phyloP scores from a whole-genome alignment of 2,329 filamentous ascomycete species.

The Esteya vermicola region DNA sequence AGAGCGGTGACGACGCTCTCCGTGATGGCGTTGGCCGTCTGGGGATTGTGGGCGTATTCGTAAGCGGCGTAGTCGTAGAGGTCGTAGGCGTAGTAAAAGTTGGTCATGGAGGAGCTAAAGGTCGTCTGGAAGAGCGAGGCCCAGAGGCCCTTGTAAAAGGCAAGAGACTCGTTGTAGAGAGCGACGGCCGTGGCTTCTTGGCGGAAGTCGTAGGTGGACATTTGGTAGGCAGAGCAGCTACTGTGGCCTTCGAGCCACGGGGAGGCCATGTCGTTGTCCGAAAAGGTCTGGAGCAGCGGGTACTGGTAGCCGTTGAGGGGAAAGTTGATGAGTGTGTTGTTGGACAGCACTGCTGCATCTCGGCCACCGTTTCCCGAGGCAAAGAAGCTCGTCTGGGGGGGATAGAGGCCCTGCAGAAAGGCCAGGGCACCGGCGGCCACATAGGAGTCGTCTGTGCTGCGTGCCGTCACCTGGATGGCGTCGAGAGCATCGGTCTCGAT shows the following conservation, averaged over 20 bases:
- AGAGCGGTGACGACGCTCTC: slow-evolving; percentile 36
- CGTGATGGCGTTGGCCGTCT: slow-evolving; percentile 23
- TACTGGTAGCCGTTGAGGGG: slow-evolving; percentile 73
- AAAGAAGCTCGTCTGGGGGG: slow-evolving; percentile 38
- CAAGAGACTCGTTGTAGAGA: slow-evolving; percentile 13
- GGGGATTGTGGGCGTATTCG: slow-evolving; percentile 34
- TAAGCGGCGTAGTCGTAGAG: slow-evolving; percentile 44
- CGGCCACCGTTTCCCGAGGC: slow-evolving; percentile 21
- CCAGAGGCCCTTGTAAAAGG: slow-evolving; percentile 30
- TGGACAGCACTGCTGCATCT: slow-evolving; percentile 11
- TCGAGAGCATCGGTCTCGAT: slow-evolving; percentile 30
- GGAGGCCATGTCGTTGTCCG: slow-evolving; percentile 24
- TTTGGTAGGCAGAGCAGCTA: slow-evolving; percentile 23
- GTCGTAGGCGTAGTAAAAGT: slow-evolving; percentile 34
- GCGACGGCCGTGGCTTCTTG: slow-evolving; percentile 9
- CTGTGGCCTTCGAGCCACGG: slow-evolving; percentile 27
- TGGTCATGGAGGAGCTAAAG: slow-evolving; percentile 20
- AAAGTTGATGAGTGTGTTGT: slow-evolving; percentile 41
- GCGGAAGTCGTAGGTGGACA: slow-evolving; percentile 15
- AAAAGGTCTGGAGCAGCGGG: slow-evolving; percentile 38
- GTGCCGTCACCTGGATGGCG: slow-evolving; percentile 29
- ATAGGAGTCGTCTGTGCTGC: slow-evolving; percentile 26
- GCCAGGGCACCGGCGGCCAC: slow-evolving; percentile 56
- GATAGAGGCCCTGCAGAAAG: slow-evolving; percentile 77
- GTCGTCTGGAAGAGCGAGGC: slow-evolving; percentile 22